phyloP scores from a whole-genome alignment of 2,329 filamentous ascomycete genomes.

The Pseudomassariella vexata region DNA sequence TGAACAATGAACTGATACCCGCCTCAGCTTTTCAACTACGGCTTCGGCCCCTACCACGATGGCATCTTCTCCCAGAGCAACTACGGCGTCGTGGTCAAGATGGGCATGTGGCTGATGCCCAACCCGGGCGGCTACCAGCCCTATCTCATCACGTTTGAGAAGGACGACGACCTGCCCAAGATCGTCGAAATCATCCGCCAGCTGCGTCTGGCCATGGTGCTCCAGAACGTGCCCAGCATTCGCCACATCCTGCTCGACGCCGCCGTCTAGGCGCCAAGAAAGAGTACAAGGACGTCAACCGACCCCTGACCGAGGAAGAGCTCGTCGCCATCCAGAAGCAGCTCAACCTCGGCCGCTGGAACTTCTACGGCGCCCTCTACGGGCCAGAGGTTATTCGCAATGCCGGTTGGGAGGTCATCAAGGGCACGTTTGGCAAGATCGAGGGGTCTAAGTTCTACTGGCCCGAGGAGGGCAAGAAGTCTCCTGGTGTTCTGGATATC shows the following conservation, averaged over 20 bases:
- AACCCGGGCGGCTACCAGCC: conserved; percentile 42
- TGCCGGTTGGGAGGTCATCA: conserved; percentile 26
- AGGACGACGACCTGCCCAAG: conserved; percentile 41
- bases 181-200: conserved; percentile 24
- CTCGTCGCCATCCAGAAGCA: conserved; percentile 22
- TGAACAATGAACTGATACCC: too few relatives aligned
- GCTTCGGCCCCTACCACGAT: conserved; percentile 29
- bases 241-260: conserved; percentile 23
- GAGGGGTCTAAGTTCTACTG: conserved; percentile 24
- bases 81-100: conserved; percentile 45
- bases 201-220: background rate
- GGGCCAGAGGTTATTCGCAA: conserved; percentile 26
- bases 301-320: conserved; percentile 24
- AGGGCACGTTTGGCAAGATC: conserved; percentile 25
- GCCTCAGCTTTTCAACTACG: conserved; percentile 35
- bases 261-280: too few relatives aligned
- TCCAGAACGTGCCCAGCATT: conserved; percentile 20
- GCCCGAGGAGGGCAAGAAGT: conserved; percentile 26
- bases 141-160: conserved; percentile 35
- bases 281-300: conserved; percentile 24
- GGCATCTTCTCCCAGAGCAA: conserved; percentile 45
- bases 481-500: conserved; percentile 26
- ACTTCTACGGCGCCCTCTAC: conserved; percentile 29
- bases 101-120: conserved; percentile 47
- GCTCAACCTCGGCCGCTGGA: conserved; percentile 28